Conservation (phyloP, 1,284 basidiomycete species). For the Boletus mariae region DNA sequence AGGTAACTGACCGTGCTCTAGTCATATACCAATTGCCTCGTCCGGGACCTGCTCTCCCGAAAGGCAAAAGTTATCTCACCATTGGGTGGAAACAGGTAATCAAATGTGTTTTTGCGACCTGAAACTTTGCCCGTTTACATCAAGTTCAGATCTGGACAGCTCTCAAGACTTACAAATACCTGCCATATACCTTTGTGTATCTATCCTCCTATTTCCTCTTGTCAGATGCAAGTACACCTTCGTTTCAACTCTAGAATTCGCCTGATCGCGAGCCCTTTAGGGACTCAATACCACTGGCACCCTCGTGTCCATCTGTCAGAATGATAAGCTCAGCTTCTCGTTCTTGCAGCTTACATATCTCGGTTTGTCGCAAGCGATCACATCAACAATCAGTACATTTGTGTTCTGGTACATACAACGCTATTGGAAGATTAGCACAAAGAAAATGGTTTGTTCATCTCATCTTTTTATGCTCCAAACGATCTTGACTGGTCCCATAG, state of each 20-base stretch:
- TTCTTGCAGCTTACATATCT: slow-evolving; percentile 78
- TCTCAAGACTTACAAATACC: slow-evolving; percentile 62
- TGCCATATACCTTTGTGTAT: slow-evolving; percentile 76
- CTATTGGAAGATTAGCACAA: slow-evolving; percentile 71
- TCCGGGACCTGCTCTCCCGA: slow-evolving; percentile 70
- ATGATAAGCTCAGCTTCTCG: slow-evolving; percentile 68
- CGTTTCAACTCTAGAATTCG: not conserved
- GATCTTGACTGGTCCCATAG: slow-evolving; percentile 32
- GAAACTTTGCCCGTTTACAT: slow-evolving; percentile 1
- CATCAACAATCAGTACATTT: slow-evolving; percentile 67
- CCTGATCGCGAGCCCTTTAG: slow-evolving; percentile 32
- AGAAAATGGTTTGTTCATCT: slow-evolving; percentile 56
- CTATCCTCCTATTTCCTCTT: slow-evolving; percentile 74
- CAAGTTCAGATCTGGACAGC: slow-evolving; percentile 61
- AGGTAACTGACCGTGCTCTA: slow-evolving; percentile 25
- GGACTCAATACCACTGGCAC: slow-evolving; percentile 78
- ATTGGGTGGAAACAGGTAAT: slow-evolving; percentile 77
- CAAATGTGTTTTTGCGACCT: not conserved
- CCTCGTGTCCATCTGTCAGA: slow-evolving; percentile 73
- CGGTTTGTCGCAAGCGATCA: slow-evolving; percentile 67
- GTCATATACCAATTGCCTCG: slow-evolving; percentile 76
- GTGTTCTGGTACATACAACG: slow-evolving; percentile 80
- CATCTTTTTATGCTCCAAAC: not conserved
- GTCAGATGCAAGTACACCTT: slow-evolving; percentile 49
- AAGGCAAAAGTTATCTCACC: slow-evolving; percentile 68